phyloP scores from a whole-genome alignment of 2,329 filamentous ascomycete species.

The Pseudopithomyces maydicus region DNA sequence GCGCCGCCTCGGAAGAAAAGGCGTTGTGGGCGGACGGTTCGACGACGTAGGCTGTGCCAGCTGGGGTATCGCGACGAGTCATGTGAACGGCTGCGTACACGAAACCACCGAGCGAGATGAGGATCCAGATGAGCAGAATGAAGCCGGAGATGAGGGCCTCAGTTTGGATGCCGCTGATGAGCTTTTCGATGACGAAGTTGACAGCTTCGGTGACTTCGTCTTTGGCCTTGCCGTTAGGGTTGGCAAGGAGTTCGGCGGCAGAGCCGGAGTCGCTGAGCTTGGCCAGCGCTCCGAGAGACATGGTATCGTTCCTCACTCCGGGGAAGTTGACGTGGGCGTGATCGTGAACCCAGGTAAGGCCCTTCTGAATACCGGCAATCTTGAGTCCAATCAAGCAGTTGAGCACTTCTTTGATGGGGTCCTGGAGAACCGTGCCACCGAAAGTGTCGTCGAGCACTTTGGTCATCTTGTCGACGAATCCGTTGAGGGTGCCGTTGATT shows the following conservation, averaged over 20 bases:
- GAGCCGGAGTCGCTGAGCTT: constrained; percentile 56
- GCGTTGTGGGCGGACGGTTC: constrained; percentile 32
- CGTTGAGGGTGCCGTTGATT: constrained; percentile 83
- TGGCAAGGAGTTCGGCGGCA: constrained; percentile 76
- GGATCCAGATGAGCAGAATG: constrained; percentile 76
- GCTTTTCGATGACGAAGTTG: constrained; percentile 67
- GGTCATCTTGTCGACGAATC: constrained; percentile 78
- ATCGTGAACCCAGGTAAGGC: constrained; percentile 91
- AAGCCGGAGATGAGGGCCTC: constrained; percentile 80
- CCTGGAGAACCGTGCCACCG: constrained; percentile 78
- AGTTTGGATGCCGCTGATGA: constrained; percentile 70
- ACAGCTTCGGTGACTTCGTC: constrained; percentile 84
- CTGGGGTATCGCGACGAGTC: constrained; percentile 66
- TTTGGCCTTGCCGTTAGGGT: constrained; percentile 72
- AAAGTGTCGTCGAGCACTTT: constrained; percentile 77
- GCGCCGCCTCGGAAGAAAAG: constrained; percentile 41
- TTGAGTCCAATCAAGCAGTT: constrained; percentile 89
- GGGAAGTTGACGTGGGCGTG: constrained; percentile 85
- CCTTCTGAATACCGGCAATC: constrained; percentile 80
- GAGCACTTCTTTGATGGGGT: constrained; percentile 78
- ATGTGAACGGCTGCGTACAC: constrained; percentile 68
- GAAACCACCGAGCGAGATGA: constrained; percentile 77
- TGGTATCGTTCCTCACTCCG: constrained; percentile 76
- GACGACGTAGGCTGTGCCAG: constrained; percentile 52
- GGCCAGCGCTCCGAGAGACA: constrained; percentile 75